Percentiles rank a stretch among this genome's conserved stretches.
Evolutionary conservation across 2,329 filamentous ascomycete genomes (phyloP).

Genomic region (Setomelanomma holmii): DNA sequence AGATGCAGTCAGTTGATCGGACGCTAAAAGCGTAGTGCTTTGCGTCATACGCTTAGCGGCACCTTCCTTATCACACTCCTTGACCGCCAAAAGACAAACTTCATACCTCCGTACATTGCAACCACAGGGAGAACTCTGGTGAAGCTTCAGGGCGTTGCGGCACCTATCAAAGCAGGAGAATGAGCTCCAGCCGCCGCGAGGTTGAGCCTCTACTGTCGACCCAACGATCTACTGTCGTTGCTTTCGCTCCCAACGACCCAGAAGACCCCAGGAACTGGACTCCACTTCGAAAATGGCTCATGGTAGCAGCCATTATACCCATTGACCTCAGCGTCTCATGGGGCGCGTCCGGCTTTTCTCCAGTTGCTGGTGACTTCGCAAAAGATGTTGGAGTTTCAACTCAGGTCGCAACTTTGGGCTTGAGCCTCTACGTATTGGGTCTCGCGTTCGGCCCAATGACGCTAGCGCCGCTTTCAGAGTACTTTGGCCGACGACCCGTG

Average conservation of each 20-base stretch:
- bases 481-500: slow-evolving; percentile 53
- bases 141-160: neutral
- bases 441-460: slow-evolving; percentile 52
- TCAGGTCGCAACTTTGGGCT: slow-evolving; percentile 53
- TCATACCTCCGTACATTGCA: too few relatives aligned
- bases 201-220: slow-evolving; percentile 14
- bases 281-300: slow-evolving; percentile 41
- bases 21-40: too few relatives aligned
- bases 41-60: too few relatives aligned
- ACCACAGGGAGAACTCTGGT: too few relatives aligned
- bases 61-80: too few relatives aligned
- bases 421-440: slow-evolving; percentile 57
- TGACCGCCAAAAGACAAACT: too few relatives aligned
- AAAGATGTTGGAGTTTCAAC: slow-evolving; percentile 51
- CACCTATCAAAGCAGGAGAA: neutral
- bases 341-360: slow-evolving; percentile 58
- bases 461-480: slow-evolving; percentile 45
- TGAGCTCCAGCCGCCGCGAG: slow-evolving; percentile 7
- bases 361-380: slow-evolving; percentile 51
- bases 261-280: slow-evolving; percentile 48
- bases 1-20: too few relatives aligned
- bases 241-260: slow-evolving; percentile 25
- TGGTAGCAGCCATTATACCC: slow-evolving; percentile 44
- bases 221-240: slow-evolving; percentile 15
- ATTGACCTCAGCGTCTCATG: slow-evolving; percentile 50